A percentile compares a stretch with the other conserved stretches of the same genome.
These are phyloP conservation scores for Candida tibetensis DNA, from an alignment of 805 yeast species.

Conservation along the genomic window DNA sequence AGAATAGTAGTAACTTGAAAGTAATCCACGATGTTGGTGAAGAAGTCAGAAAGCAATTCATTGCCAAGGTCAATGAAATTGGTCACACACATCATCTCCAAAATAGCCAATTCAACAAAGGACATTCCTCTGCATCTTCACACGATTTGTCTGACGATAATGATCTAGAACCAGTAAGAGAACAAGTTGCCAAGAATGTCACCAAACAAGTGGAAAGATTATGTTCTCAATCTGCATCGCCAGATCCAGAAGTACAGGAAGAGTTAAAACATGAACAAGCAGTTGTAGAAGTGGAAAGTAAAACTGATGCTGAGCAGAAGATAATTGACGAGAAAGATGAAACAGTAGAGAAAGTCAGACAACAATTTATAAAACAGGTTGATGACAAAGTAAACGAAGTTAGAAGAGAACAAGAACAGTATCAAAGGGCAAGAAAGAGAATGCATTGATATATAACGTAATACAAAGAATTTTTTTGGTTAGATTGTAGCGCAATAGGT, in stretches of 20 bases:
- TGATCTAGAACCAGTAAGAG: conserved; percentile 22
- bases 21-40: conserved; percentile 33
- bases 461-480: no score
- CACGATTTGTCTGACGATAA: conserved; percentile 13
- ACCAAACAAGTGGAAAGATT: conserved; percentile 24
- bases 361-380: conserved; percentile 24
- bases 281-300: neutral
- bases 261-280: neutral
- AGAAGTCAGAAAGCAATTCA: conserved; percentile 31
- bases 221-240: conserved; percentile 8
- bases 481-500: no score
- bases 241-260: conserved; percentile 3
- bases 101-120: conserved; percentile 4
- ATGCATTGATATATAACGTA: conserved; percentile 2
- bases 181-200: conserved; percentile 30
- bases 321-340: conserved; percentile 7
- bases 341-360: conserved; percentile 19
- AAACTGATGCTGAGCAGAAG: neutral
- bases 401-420: conserved; percentile 6
- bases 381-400: conserved; percentile 25
- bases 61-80: conserved; percentile 32
- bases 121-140: conserved; percentile 10
- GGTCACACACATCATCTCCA: conserved; percentile 12
- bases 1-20: conserved; percentile 8
- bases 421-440: conserved; percentile 2